Evolutionary conservation across 1,284 basidiomycete genomes (phyloP).

Genomic region (Phlebopus sp.): DNA sequence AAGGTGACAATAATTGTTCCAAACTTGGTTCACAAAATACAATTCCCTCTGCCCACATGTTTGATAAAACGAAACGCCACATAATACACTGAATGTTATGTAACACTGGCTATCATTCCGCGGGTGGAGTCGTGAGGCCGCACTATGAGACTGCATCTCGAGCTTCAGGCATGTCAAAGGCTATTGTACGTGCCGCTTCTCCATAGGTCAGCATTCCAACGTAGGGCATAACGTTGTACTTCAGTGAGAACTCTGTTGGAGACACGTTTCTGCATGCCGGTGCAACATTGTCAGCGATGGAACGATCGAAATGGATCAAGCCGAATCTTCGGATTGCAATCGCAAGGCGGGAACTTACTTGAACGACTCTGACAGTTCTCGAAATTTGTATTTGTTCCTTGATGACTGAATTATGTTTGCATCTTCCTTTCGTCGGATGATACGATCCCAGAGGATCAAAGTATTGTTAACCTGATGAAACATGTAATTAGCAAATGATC

Average conservation of each 20-base stretch:
- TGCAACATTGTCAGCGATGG: slow-evolving; percentile 16
- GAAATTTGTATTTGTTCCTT: slow-evolving; percentile 82
- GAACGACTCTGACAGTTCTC: slow-evolving; percentile 75
- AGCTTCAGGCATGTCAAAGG: slow-evolving; percentile 50
- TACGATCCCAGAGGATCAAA: slow-evolving; percentile 90
- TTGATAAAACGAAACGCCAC: slow-evolving; percentile 16
- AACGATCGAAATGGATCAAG: background rate
- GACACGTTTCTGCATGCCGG: slow-evolving; percentile 50
- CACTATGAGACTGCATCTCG: slow-evolving; percentile 34
- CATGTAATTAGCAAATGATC: slow-evolving; percentile 7
- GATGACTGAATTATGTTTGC: slow-evolving; percentile 54
- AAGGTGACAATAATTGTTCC: slow-evolving; percentile 2
- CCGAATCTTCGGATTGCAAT: slow-evolving; percentile 10
- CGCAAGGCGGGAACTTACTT: slow-evolving; percentile 51
- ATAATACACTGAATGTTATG: slow-evolving; percentile 17
- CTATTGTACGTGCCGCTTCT: slow-evolving; percentile 63
- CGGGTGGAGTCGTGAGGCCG: slow-evolving; percentile 6
- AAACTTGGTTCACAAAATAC: slow-evolving; percentile 1
- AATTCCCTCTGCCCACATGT: slow-evolving; percentile 7
- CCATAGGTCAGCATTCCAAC: slow-evolving; percentile 79
- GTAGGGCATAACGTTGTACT: slow-evolving; percentile 90
- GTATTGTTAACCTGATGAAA: slow-evolving; percentile 67
- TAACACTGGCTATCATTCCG: slow-evolving; percentile 17
- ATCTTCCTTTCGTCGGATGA: slow-evolving; percentile 75
- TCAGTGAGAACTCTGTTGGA: slow-evolving; percentile 70